phyloP scores from a whole-genome alignment of 768 basidiomycete genomes.

The Lactarius sanguifluus region DNA sequence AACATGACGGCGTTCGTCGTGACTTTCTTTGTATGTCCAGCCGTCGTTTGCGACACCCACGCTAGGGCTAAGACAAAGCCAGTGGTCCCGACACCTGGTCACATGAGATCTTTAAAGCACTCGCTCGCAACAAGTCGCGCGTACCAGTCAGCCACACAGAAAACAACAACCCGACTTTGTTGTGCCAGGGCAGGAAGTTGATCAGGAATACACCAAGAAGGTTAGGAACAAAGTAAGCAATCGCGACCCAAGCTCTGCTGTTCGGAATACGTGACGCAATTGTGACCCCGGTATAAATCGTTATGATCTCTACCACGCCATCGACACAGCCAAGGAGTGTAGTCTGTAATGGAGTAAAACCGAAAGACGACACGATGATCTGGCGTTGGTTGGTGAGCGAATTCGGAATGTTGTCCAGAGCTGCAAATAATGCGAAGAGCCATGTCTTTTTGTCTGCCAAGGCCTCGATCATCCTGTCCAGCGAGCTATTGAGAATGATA shows the following conservation, averaged over 20 bases:
- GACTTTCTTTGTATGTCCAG: conserved; percentile 71
- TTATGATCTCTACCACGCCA: conserved; percentile 64
- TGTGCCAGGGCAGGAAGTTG: conserved; percentile 61
- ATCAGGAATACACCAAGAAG: conserved; percentile 61
- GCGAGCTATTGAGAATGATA: background rate
- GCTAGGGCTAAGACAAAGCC: conserved; percentile 61
- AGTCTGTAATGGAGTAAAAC: conserved; percentile 62
- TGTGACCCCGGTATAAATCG: conserved; percentile 64
- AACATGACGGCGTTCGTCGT: conserved; percentile 74
- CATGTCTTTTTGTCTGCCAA: conserved; percentile 70
- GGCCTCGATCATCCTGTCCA: conserved; percentile 62
- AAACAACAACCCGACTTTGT: conserved; percentile 66
- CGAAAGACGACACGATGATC: conserved; percentile 66
- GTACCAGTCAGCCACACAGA: conserved; percentile 54
- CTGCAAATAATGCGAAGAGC: conserved; percentile 70
- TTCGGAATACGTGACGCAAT: conserved; percentile 57
- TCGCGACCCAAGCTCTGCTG: conserved; percentile 60
- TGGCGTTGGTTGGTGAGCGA: conserved; percentile 64
- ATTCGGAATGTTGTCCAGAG: conserved; percentile 61
- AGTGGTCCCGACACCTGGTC: conserved; percentile 49
- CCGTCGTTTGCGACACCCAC: conserved; percentile 65
- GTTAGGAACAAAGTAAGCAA: conserved; percentile 63
- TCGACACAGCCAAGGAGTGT: conserved; percentile 69
- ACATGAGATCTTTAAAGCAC: conserved; percentile 1
- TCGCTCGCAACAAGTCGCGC: conserved; percentile 16